Evolutionary conservation across 163 green algal species (phyloP).

Genomic region (Volvox carteri): DNA sequence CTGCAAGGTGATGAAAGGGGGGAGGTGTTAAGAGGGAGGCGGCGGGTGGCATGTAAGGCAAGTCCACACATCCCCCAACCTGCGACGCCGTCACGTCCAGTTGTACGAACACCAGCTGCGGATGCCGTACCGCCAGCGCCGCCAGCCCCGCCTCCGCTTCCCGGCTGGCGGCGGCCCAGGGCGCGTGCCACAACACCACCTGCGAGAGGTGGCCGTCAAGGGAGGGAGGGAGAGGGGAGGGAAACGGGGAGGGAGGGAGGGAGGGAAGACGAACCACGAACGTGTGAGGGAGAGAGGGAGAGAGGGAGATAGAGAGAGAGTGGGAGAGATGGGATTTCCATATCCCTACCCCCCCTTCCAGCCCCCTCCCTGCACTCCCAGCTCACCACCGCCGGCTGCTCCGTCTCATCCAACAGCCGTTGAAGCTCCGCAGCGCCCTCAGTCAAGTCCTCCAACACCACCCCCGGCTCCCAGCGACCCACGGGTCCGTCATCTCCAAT

Average conservation of each 20-base stretch:
- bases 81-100: slow-evolving; percentile 57
- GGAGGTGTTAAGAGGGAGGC: too few relatives aligned
- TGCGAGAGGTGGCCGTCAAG: not conserved
- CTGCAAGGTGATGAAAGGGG: too few relatives aligned
- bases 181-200: slow-evolving; percentile 58
- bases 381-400: slow-evolving; percentile 33
- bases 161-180: slow-evolving; percentile 53
- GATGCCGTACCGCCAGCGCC: slow-evolving; percentile 34
- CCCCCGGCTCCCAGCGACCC: slow-evolving; percentile 54
- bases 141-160: slow-evolving; percentile 30
- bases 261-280: too few relatives aligned
- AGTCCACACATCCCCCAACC: too few relatives aligned
- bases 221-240: not conserved
- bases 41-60: too few relatives aligned
- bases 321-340: too few relatives aligned
- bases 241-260: too few relatives aligned
- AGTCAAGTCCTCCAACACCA: slow-evolving; percentile 56
- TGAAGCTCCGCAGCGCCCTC: slow-evolving; percentile 74
- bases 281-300: too few relatives aligned
- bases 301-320: too few relatives aligned
- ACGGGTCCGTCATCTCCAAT: slow-evolving; percentile 17
- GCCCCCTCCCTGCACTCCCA: not conserved
- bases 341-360: not conserved
- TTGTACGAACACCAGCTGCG: slow-evolving; percentile 32
- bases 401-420: slow-evolving; percentile 61